phyloP scores from a whole-genome alignment of 208 protist species.

The Leishmania gerbilli region DNA sequence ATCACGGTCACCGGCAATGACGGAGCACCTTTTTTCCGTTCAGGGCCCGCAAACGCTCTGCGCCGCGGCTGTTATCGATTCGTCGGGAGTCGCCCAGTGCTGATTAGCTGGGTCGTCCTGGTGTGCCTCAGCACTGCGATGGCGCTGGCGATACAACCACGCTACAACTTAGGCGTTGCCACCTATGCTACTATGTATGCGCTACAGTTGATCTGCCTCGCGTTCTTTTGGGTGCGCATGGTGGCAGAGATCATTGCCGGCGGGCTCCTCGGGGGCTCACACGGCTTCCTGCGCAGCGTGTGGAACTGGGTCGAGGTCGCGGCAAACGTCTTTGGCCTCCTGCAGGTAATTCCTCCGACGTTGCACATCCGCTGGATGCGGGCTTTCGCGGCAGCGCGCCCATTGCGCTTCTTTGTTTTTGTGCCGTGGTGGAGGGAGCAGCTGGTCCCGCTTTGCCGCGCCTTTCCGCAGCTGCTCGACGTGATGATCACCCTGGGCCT shows the following conservation, averaged over 20 bases:
- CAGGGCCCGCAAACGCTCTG: not conserved
- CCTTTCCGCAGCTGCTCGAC: slow-evolving; percentile 34
- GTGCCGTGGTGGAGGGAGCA: slow-evolving; percentile 25
- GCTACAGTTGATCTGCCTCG: slow-evolving; percentile 34
- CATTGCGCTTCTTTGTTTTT: slow-evolving; percentile 43
- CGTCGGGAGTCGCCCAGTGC: slow-evolving; percentile 1
- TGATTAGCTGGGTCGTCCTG: slow-evolving; percentile 28
- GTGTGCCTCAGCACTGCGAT: slow-evolving; percentile 40
- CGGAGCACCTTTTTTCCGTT: not conserved
- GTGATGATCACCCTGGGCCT: slow-evolving; percentile 29
- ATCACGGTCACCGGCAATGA: slow-evolving; percentile 6
- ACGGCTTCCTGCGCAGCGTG: slow-evolving; percentile 42
- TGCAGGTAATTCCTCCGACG: slow-evolving; percentile 44
- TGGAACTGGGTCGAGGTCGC: slow-evolving; percentile 59
- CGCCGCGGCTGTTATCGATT: slow-evolving; percentile 17
- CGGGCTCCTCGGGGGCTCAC: slow-evolving; percentile 33
- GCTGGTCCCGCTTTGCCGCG: slow-evolving; percentile 29
- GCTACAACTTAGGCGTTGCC: slow-evolving; percentile 32
- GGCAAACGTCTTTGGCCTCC: slow-evolving; percentile 47
- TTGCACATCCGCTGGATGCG: slow-evolving; percentile 57
- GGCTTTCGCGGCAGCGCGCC: slow-evolving; percentile 42
- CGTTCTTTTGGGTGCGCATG: slow-evolving; percentile 65
- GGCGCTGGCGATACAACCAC: slow-evolving; percentile 37
- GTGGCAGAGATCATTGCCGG: slow-evolving; percentile 41
- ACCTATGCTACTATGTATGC: slow-evolving; percentile 30